Evolutionary conservation across 257 asterid genomes (phyloP).

Genomic region (Catharanthus roseus): DNA sequence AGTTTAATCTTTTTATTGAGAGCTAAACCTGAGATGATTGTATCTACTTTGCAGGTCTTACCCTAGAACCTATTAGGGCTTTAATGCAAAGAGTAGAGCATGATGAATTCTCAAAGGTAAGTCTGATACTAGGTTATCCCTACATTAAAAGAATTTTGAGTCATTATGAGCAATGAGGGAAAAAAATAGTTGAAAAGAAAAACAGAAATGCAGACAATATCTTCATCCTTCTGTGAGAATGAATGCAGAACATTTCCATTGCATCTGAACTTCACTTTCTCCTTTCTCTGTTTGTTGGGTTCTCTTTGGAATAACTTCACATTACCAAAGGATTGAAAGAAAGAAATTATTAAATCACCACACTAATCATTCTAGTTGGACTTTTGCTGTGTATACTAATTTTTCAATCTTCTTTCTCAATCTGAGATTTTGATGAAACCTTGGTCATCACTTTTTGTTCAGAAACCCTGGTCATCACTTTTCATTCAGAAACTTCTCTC

Average conservation of each 20-base stretch:
- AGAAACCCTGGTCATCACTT: not conserved
- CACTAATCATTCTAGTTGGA: not conserved
- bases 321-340: not conserved
- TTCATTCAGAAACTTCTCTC: not conserved
- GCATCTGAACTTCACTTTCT: not conserved
- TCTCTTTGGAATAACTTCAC: not conserved
- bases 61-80: conserved; percentile 69
- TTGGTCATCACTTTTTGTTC: not conserved
- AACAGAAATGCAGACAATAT: not conserved
- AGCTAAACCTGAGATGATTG: not conserved
- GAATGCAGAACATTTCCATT: not conserved
- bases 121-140: conserved; percentile 15
- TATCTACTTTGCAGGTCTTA: conserved; percentile 55
- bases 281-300: not conserved
- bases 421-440: not conserved
- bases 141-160: conserved; percentile 4
- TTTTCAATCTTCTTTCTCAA: no score
- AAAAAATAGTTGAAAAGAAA: not conserved
- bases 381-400: not conserved
- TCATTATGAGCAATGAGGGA: not conserved
- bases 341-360: not conserved
- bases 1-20: not conserved
- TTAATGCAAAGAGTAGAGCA: conserved; percentile 77
- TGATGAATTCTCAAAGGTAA: conserved; percentile 65
- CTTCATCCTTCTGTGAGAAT: not conserved